Evolutionary conservation across 106 monocot species (phyloP), one percentile per base, ranked within the genome.

Genomic region (Vanilla planifolia): DNA sequence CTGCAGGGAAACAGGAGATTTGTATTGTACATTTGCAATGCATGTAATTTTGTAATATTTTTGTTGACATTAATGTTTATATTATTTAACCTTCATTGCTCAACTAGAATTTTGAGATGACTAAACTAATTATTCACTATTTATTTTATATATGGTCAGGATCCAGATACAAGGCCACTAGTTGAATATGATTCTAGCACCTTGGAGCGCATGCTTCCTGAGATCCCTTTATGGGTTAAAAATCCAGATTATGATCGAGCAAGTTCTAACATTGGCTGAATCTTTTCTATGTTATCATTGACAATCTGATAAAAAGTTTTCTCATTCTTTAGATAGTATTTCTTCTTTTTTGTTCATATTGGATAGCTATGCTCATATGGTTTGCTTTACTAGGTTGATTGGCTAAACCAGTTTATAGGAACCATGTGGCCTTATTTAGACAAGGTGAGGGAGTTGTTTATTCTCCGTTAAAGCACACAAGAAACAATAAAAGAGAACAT

Each of bases 371-470:
- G 26, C 65, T 59, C 36, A 0, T 48, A 59, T 24, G 34, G 26
- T 20, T 63, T 55, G n/a, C 72, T 21, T 60, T 15, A 4, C 60
- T 53, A 96, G 95, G 55, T 96, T 78, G 90, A 96, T 71, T 96
- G 95, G 90, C 71, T 96, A 60, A 96, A 96, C 79, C 80, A 61
- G 63, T 81, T 96, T 42, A 8, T 96, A n/a, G 84, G 84, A 55
- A 61, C 9, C 5, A 87, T 96, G 87, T 96, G 95, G 95, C 95
- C 95, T 41, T 91, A 90, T 69, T 67, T 96, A 33, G 90, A 96
- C 66, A 96, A 96, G 95, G 95, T 96, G 20, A 63, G 59, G 4
- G 25, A 66, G 21, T 68, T 0, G n/a, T n/a, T n/a, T n/a, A n/a
- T 11, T 41, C 42, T 55, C 21, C 32, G 25, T 55, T 56, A 43